These are phyloP conservation scores for Coprinopsis marcescibilis DNA, from an alignment of 768 basidiomycete genomes.

Conservation along the genomic window DNA sequence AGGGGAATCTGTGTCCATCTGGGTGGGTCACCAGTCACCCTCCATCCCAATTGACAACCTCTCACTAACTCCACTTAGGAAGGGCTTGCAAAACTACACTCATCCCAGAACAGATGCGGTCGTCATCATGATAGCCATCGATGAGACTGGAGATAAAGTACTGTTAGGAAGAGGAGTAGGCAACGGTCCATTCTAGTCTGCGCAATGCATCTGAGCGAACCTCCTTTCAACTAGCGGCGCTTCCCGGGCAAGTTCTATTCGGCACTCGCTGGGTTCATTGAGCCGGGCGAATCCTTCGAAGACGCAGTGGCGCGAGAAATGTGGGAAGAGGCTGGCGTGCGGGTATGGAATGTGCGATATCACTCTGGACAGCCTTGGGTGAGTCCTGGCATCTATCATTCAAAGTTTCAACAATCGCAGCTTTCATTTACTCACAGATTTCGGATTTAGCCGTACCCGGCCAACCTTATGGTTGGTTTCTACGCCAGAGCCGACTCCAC, in stretches of 20 bases:
- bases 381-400: slow-evolving; percentile 15
- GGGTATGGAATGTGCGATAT: slow-evolving; percentile 76
- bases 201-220: not conserved
- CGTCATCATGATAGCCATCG: slow-evolving; percentile 85
- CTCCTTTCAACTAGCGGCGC: slow-evolving; percentile 40
- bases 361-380: slow-evolving; percentile 89
- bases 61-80: slow-evolving; percentile 35
- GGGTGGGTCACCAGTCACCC: slow-evolving; percentile 36
- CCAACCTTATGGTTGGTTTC: slow-evolving; percentile 88
- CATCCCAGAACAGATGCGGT: slow-evolving; percentile 84
- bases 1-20: slow-evolving; percentile 61
- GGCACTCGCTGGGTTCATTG: slow-evolving; percentile 89
- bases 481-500: slow-evolving; percentile 72
- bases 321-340: slow-evolving; percentile 95
- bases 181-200: slow-evolving; percentile 6
- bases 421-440: slow-evolving; percentile 1
- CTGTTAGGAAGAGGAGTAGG: slow-evolving; percentile 83
- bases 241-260: slow-evolving; percentile 76
- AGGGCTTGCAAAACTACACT: slow-evolving; percentile 81
- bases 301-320: slow-evolving; percentile 90
- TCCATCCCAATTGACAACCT: slow-evolving; percentile 1
- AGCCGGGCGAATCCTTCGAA: slow-evolving; percentile 92
- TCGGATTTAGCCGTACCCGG: slow-evolving; percentile 70
- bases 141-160: slow-evolving; percentile 75
- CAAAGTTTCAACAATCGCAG: not conserved